Percentiles rank a stretch among this genome's conserved stretches.
phyloP scores from a whole-genome alignment of 164 flowering plant species.

The Dillenia suffruticosa region DNA sequence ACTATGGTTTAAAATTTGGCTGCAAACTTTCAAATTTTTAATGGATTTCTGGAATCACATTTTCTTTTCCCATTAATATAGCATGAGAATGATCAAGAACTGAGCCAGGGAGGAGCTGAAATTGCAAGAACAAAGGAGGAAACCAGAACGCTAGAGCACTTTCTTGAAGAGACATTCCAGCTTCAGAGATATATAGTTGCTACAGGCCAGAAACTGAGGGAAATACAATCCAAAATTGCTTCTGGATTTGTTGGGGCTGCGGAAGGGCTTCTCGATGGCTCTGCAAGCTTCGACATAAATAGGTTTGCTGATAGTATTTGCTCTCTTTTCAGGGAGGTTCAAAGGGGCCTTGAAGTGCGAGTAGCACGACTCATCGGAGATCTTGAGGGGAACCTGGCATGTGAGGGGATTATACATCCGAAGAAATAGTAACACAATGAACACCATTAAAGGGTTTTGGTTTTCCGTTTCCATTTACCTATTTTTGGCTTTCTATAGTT shows the following conservation, averaged over 20 bases:
- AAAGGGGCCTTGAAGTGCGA: conserved; percentile 79
- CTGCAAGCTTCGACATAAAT: conserved; percentile 48
- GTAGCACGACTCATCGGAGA: conserved; percentile 82
- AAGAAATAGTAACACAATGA: conserved; percentile 11
- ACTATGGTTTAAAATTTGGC: neutral
- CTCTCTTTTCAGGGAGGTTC: conserved; percentile 65
- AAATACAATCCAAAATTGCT: conserved; percentile 60
- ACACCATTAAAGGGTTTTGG: too few species aligned
- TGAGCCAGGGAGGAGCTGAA: conserved; percentile 17
- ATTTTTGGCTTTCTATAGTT: too few species aligned
- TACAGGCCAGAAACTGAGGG: conserved; percentile 81
- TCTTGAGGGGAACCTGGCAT: conserved; percentile 81
- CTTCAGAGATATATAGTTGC: conserved; percentile 90
- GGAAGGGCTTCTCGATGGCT: conserved; percentile 27
- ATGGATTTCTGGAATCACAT: neutral
- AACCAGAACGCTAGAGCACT: conserved; percentile 45
- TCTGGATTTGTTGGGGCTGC: conserved; percentile 34
- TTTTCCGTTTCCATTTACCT: too few species aligned
- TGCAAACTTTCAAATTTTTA: neutral
- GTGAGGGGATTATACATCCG: conserved; percentile 54
- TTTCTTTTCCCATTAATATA: conserved; percentile 13
- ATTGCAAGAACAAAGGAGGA: conserved; percentile 37
- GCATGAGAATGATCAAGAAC: conserved; percentile 42
- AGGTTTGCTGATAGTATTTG: conserved; percentile 55
- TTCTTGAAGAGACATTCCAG: conserved; percentile 87